Evolutionary conservation across 139 green algal species (phyloP).

Genomic region (Volvox africanus): DNA sequence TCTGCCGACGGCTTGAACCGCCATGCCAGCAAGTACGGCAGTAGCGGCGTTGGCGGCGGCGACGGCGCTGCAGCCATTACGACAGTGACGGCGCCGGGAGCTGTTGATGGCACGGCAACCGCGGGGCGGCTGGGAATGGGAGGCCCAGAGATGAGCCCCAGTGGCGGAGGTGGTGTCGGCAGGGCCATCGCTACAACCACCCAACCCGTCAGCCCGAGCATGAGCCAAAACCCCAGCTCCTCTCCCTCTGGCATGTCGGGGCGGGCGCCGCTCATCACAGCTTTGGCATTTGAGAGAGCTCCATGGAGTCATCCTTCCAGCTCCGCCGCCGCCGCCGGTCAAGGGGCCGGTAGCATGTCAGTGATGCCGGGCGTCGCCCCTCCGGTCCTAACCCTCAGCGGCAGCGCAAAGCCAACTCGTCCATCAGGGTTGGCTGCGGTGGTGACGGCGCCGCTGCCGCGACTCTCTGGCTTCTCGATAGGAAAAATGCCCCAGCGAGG

Average conservation of each 20-base stretch:
- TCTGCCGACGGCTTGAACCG: slow-evolving; percentile 3
- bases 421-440: background rate
- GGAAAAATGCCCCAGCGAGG: background rate
- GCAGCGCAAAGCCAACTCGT: background rate
- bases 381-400: background rate
- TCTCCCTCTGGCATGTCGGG: background rate
- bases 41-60: background rate
- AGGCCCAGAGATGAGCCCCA: background rate
- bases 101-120: background rate
- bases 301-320: background rate
- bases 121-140: too few relatives aligned
- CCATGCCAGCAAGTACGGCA: slow-evolving; percentile 1
- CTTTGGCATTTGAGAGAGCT: slow-evolving; percentile 8
- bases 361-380: too few relatives aligned
- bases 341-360: background rate
- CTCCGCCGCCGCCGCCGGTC: background rate
- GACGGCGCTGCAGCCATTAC: background rate
- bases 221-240: background rate
- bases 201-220: background rate
- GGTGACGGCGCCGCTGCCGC: background rate
- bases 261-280: background rate
- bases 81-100: background rate
- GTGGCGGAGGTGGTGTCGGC: background rate
- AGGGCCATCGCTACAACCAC: background rate
- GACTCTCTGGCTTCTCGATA: background rate